Base-by-base conservation (phyloP, 345 rosid genomes). In the Corymbia maculata region DNA sequence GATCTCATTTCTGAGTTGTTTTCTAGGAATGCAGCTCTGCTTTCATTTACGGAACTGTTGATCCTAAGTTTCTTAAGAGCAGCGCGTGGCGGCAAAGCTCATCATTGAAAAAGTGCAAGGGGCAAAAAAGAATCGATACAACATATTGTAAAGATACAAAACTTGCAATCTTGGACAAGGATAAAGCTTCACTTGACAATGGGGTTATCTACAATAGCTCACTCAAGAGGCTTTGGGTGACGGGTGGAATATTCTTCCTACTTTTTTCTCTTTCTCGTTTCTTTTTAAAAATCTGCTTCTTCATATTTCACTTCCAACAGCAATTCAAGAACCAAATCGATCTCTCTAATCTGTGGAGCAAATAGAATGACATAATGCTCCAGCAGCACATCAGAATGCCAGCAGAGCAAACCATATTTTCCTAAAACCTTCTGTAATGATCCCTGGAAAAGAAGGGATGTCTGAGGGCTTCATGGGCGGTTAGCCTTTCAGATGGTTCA, bases 361-460 rank as follows among this genome's bases (percentile, higher is more conserved):
- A 15, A 85, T 52, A 51, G 87, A 87, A 70, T 66, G 47, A 61
- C 13, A 47, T 68, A 84, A 53, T 51, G 79, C 82, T 79, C 79
- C 52, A 51, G 32, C 36, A 36, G 85, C 59, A 55, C 87, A 50
- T 45, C 42, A 30, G 19, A 52, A 17, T 57, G 51, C 87, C 87
- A 85, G 24, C n/a, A 17, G 16, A 55, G 86, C 17, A 15, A 85
- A 52, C 86, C 86, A 52, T 52, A n/a, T 85, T 85, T n/a, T 61
- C 50, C 85, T 61, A 92, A 90, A 90, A 91, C 91, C 93, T 92
- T 82, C 92, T 90, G 91, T 88, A 91, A 86, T 90, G 89, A 88
- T 92, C 93, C 86, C 91, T 90, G 22, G 90, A 92, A 89, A 94
- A 94, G 93, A 94, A 94, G 85, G 96, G 95, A 85, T 95, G 97